Evolutionary conservation across 306 rosid genomes (phyloP).

Genomic region (Senna siamea): DNA sequence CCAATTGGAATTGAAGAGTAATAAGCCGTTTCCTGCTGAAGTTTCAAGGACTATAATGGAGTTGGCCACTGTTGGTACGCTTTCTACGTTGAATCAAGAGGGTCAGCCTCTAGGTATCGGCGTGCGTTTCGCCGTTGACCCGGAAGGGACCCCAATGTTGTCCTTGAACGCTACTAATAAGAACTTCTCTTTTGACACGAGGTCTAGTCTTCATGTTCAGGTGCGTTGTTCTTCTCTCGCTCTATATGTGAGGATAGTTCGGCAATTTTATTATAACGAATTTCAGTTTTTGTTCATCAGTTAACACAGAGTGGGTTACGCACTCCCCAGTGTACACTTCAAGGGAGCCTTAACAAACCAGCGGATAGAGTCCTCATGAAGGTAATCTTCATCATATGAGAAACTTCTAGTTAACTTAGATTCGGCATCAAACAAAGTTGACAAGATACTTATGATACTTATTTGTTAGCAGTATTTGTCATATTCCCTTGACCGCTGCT

Average conservation of each 20-base stretch:
- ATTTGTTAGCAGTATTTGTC: neutral
- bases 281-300: slow-evolving; percentile 49
- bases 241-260: neutral
- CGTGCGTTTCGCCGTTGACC: slow-evolving; percentile 75
- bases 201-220: slow-evolving; percentile 86
- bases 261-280: neutral
- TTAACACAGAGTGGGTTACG: slow-evolving; percentile 73
- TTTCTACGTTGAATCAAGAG: slow-evolving; percentile 59
- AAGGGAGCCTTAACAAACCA: slow-evolving; percentile 78
- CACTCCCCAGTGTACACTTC: slow-evolving; percentile 87
- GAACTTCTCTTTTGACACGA: slow-evolving; percentile 43
- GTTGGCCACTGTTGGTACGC: slow-evolving; percentile 69
- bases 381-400: slow-evolving; percentile 41
- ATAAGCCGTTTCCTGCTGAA: slow-evolving; percentile 81
- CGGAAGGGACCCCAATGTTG: slow-evolving; percentile 73
- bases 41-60: slow-evolving; percentile 87
- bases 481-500: neutral
- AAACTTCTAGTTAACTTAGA: neutral
- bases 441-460: too few relatives aligned
- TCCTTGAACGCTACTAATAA: slow-evolving; percentile 49
- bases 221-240: slow-evolving; percentile 33
- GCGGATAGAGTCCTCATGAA: slow-evolving; percentile 47
- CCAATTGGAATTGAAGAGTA: slow-evolving; percentile 51
- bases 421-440: neutral
- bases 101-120: slow-evolving; percentile 86